phyloP scores from a whole-genome alignment of 2,329 filamentous ascomycete genomes.

The Penicillium sp. region DNA sequence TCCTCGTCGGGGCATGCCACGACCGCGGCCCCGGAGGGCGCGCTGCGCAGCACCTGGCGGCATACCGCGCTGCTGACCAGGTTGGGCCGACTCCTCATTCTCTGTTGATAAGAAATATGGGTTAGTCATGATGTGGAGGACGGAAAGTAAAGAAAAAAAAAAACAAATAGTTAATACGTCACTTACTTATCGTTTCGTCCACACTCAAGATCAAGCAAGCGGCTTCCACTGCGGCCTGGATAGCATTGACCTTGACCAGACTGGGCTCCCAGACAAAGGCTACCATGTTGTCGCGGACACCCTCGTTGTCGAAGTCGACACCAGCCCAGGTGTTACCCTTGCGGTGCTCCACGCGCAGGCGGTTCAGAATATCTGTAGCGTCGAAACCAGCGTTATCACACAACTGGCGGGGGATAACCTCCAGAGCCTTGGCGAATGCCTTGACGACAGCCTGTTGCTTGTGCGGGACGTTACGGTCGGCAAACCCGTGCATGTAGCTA shows the following conservation, averaged over 20 bases:
- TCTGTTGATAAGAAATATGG: constrained; percentile 39
- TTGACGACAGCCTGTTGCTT: constrained; percentile 99
- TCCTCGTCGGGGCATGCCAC: constrained; percentile 69
- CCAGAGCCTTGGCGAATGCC: constrained; percentile 93
- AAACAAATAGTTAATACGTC: background rate
- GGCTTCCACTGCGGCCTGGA: constrained; percentile 93
- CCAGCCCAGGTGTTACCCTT: constrained; percentile 92
- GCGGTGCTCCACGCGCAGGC: constrained; percentile 91
- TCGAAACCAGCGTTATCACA: constrained; percentile 99
- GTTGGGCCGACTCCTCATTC: constrained; percentile 88
- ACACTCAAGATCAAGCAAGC: constrained; percentile 93
- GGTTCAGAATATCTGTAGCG: constrained; percentile 95
- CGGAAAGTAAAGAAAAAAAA: background rate
- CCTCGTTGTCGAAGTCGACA: constrained; percentile 91
- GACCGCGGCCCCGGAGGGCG: constrained; percentile 78
- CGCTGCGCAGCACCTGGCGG: constrained; percentile 84
- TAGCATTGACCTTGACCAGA: constrained; percentile 93
- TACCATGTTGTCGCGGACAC: constrained; percentile 90
- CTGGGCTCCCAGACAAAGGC: constrained; percentile 97
- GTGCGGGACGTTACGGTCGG: constrained; percentile 86
- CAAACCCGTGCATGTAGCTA: constrained; percentile 85
- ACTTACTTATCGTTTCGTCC: constrained; percentile 89
- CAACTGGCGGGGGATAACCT: constrained; percentile 92
- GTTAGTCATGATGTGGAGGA: constrained; percentile 16
- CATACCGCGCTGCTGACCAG: constrained; percentile 72